A percentile compares a stretch with the other conserved stretches of the same genome.
These are phyloP conservation scores for Fusarium sp. DNA, from an alignment of 2,329 filamentous ascomycete genomes.

Conservation along the genomic window DNA sequence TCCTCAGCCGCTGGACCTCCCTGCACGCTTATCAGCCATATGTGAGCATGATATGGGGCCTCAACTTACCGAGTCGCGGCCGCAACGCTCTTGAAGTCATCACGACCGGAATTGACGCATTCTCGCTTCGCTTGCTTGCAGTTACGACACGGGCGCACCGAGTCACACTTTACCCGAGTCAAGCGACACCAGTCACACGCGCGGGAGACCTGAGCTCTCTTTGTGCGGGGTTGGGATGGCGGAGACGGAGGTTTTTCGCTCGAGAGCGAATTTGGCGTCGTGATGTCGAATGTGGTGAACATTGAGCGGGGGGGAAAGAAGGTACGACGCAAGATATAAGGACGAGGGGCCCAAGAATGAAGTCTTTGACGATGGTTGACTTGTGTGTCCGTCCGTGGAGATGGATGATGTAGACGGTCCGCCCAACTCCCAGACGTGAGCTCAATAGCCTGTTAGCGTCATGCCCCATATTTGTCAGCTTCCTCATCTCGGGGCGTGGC, in stretches of 20 bases:
- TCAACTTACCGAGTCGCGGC: constrained; percentile 37
- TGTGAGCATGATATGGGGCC: neutral
- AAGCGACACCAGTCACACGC: constrained; percentile 49
- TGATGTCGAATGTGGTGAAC: constrained; percentile 41
- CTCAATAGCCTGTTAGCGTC: neutral
- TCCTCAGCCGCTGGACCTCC: constrained; percentile 40
- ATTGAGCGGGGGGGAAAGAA: constrained; percentile 9
- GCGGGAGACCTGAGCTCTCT: constrained; percentile 45
- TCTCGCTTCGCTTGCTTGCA: constrained; percentile 42
- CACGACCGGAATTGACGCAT: constrained; percentile 37
- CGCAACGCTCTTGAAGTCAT: constrained; percentile 43
- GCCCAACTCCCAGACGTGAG: neutral
- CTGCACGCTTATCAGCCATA: constrained; percentile 18
- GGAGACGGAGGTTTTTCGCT: constrained; percentile 28
- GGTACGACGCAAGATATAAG: neutral
- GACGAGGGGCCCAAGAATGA: neutral
- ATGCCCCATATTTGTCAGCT: neutral
- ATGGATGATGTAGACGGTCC: neutral
- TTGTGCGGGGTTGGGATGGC: constrained; percentile 40
- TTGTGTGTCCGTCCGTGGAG: neutral
- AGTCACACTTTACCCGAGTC: constrained; percentile 46
- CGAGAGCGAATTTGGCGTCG: constrained; percentile 28
- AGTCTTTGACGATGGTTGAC: neutral
- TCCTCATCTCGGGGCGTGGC: neutral
- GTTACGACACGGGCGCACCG: constrained; percentile 42